Evolutionary conservation across 352 stramenopile species (phyloP), one percentile per base, ranked within the genome.

Genomic region (Phytophthora citrophthora): DNA sequence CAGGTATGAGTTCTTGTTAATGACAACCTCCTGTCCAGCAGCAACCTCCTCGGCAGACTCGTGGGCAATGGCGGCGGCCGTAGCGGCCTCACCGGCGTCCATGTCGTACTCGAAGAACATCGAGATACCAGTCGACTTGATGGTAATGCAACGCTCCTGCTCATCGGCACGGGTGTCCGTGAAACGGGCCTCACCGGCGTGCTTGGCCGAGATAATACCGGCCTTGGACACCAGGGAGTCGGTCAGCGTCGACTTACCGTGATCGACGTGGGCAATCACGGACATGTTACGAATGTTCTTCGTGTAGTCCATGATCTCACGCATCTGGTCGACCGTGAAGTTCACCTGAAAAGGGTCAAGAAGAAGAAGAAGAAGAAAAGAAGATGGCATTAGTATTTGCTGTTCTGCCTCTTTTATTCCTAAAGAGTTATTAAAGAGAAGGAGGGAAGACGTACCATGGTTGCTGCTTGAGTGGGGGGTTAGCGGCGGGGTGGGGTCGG

Each of bases 71-170:
- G 90, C 80, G 45, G 76, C 78, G 5, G 81, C 80, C 6, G 77
- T 89, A 43, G 93, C 91, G 46, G 82, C 56, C 76, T 99, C 95
- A 77, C 88, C 91, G 16, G 77, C 89, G 78, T 98, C 94, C 76
- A 98, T 97, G 74, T 99, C 96, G 91, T 99, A 99, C 90, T 99
- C 97, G 76, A 99, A 99, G 88, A 99, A 99, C 97, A 99, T 98
- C 46, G 96, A 99, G 77, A 99, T 99, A 90, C 97, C 98, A 48
- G 97, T 99, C 41, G 97, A 99, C 89, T 99, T 99, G 86, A 99
- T 99, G 61, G 98, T 99, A 80, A 99, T 99, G 88, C 97, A 95
- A 81, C 98, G 97, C 73, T 99, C 97, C 76, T 99, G 97, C 86
- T 99, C 98, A 81, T 99, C 98, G n/a, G 92, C 92, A 74, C 97